Conservation (phyloP, 108 stramenopile genomes). For the Phaeodactylum tricornutum region DNA sequence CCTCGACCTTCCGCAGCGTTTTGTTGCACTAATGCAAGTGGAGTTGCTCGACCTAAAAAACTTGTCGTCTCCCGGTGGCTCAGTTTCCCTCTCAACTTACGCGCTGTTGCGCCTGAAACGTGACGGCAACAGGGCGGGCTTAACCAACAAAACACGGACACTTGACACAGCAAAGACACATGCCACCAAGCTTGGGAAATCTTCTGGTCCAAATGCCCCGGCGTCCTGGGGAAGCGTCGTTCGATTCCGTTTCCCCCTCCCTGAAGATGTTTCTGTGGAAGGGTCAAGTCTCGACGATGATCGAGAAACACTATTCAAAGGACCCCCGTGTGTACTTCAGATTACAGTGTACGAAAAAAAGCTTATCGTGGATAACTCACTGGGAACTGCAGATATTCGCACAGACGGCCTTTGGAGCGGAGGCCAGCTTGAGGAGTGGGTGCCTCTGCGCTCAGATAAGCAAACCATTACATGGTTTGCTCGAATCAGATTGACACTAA, state of each 20-base stretch:
- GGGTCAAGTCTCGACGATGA: conserved; percentile 59
- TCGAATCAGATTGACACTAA: conserved; percentile 65
- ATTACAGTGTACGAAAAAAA: conserved; percentile 84
- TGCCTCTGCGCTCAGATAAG: conserved; percentile 64
- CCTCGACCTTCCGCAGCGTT: conserved; percentile 77
- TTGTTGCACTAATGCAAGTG: conserved; percentile 85
- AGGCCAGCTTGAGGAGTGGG: conserved; percentile 86
- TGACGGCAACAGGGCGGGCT: conserved; percentile 41
- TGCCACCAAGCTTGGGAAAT: conserved; percentile 67
- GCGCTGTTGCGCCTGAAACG: conserved; percentile 72
- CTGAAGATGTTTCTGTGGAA: conserved; percentile 62
- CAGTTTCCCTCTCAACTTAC: conserved; percentile 66
- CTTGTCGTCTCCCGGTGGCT: conserved; percentile 82
- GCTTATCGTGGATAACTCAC: conserved; percentile 66
- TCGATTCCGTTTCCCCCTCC: conserved; percentile 76
- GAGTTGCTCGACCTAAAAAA: conserved; percentile 92
- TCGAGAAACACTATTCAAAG: conserved; percentile 77
- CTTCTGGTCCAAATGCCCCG: conserved; percentile 79
- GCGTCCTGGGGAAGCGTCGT: conserved; percentile 85
- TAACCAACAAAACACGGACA: conserved; percentile 70
- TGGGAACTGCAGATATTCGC: conserved; percentile 73
- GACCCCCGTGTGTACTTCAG: conserved; percentile 72
- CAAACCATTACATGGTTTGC: conserved; percentile 82
- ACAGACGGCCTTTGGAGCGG: conserved; percentile 61
- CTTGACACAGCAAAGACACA: conserved; percentile 63